Evolutionary conservation across 2,329 filamentous ascomycete genomes (phyloP).

Genomic region (Hypoxylon sp.): DNA sequence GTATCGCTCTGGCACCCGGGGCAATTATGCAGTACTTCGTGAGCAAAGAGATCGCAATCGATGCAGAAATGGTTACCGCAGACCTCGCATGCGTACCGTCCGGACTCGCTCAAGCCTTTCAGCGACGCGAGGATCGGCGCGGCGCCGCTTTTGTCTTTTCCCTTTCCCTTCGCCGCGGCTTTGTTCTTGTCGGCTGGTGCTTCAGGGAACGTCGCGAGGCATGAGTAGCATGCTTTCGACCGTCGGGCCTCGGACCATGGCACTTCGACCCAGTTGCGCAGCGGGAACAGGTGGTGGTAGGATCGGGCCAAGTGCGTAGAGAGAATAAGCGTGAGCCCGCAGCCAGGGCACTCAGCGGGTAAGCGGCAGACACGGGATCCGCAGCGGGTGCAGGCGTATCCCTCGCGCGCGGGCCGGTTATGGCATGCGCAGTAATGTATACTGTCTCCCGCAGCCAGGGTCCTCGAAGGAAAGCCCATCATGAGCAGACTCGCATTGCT

Average conservation of each 20-base stretch:
- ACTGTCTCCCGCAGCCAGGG: constrained; percentile 76
- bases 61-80: constrained; percentile 96
- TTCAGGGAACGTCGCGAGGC: constrained; percentile 79
- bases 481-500: constrained; percentile 80
- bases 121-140: constrained; percentile 46
- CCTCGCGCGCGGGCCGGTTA: constrained; percentile 83
- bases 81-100: constrained; percentile 89
- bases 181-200: constrained; percentile 50
- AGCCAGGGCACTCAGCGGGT: constrained; percentile 91
- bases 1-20: constrained; percentile 82
- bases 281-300: constrained; percentile 91
- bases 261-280: constrained; percentile 92
- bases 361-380: constrained; percentile 89
- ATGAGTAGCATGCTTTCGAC: constrained; percentile 81
- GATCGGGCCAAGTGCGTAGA: constrained; percentile 94
- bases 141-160: constrained; percentile 37
- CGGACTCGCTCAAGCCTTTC: constrained; percentile 85
- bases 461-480: constrained; percentile 97
- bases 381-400: constrained; percentile 93
- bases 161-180: constrained; percentile 46
- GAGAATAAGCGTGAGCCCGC: constrained; percentile 91
- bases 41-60: constrained; percentile 95
- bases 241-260: constrained; percentile 79
- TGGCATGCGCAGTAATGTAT: constrained; percentile 91
- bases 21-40: constrained; percentile 96